A percentile compares a stretch with the other conserved stretches of the same genome.
These are phyloP conservation scores for Malassezia japonica DNA, from an alignment of 1,284 basidiomycete species.

Conservation along the genomic window DNA sequence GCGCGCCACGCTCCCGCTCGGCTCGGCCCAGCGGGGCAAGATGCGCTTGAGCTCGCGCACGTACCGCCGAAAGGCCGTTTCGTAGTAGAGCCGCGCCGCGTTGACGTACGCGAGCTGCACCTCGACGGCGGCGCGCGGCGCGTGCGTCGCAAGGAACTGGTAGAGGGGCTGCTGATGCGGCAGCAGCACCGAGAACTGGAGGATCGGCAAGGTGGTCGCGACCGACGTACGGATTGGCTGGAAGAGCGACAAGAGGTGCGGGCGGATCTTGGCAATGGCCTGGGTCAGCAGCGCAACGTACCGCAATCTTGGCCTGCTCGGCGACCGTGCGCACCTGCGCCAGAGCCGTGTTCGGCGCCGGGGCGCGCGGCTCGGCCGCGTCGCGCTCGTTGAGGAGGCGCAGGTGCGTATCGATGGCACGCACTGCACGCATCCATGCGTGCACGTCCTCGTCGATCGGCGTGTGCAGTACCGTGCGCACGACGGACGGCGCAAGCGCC, in stretches of 20 bases:
- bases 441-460: conserved; percentile 52
- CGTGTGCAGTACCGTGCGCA: conserved; percentile 71
- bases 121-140: conserved; percentile 71
- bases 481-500: conserved; percentile 69
- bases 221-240: conserved; percentile 72
- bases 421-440: conserved; percentile 67
- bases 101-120: conserved; percentile 77
- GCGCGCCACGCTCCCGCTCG: not conserved
- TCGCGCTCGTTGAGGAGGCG: conserved; percentile 53
- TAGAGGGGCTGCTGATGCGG: conserved; percentile 63
- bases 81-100: conserved; percentile 80
- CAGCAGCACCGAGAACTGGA: conserved; percentile 77
- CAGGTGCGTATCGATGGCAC: conserved; percentile 68
- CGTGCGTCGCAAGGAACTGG: conserved; percentile 73
- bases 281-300: too few relatives aligned
- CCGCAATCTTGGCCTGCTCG: conserved; percentile 72
- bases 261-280: conserved; percentile 63
- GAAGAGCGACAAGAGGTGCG: conserved; percentile 72
- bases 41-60: conserved; percentile 53
- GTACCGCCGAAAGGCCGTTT: conserved; percentile 88
- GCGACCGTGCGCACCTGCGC: conserved; percentile 69
- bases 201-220: conserved; percentile 81
- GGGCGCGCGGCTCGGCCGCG: not conserved
- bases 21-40: conserved; percentile 26
- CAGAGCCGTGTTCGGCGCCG: conserved; percentile 38